A percentile compares a stretch with the other conserved stretches of the same genome.
Evolutionary conservation across 352 stramenopile genomes (phyloP).

Genomic region (Plasmopara muralis): DNA sequence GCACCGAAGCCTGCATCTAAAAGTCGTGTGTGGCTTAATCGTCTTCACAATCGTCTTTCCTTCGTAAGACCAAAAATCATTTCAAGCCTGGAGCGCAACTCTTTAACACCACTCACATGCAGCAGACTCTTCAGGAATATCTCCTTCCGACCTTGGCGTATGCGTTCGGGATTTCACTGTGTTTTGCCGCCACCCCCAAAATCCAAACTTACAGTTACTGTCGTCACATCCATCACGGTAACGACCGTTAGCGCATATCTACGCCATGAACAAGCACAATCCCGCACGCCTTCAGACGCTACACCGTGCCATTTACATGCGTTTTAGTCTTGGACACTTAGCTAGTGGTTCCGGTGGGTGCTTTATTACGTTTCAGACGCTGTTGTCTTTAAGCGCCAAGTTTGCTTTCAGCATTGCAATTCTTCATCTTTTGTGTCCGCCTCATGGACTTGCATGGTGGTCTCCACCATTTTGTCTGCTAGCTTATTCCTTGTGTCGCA

Average conservation of each 20-base stretch:
- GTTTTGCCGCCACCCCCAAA: not conserved
- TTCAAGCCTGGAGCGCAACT: conserved; percentile 24
- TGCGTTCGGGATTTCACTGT: not conserved
- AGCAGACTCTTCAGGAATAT: not conserved
- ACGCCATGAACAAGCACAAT: not conserved
- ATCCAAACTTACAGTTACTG: not conserved
- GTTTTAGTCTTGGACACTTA: not conserved
- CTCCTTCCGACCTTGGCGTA: not conserved
- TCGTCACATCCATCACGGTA: not conserved
- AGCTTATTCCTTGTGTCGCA: not conserved
- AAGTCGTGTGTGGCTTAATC: too few relatives aligned
- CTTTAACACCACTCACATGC: conserved; percentile 33
- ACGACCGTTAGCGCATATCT: not conserved
- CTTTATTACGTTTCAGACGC: not conserved
- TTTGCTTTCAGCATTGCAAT: not conserved
- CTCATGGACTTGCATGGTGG: not conserved
- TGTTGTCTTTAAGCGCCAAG: not conserved
- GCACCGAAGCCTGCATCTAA: too few relatives aligned
- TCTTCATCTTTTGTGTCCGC: not conserved
- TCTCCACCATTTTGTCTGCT: not conserved
- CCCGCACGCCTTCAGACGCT: not conserved
- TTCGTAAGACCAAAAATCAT: too few relatives aligned
- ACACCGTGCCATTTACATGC: not conserved
- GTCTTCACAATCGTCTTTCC: too few relatives aligned
- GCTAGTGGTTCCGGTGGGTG: not conserved